phyloP scores from a whole-genome alignment of 768 basidiomycete species.

The Boletus barrowsii region DNA sequence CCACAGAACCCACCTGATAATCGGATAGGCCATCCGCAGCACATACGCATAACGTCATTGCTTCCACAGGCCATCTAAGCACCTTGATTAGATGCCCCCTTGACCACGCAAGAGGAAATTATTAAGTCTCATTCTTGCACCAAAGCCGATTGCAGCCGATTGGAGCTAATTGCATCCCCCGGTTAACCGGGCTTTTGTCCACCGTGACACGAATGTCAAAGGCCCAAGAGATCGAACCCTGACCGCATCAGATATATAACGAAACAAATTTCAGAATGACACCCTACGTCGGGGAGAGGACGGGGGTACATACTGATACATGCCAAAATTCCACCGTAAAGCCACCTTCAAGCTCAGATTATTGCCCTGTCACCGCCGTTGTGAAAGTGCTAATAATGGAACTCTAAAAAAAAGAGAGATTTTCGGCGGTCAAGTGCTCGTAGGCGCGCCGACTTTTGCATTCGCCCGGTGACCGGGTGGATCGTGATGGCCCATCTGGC shows the following conservation, averaged over 20 bases:
- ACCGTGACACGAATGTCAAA: background rate
- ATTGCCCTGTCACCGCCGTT: background rate
- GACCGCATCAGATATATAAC: background rate
- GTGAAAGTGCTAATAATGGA: conserved; percentile 1
- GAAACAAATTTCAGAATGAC: background rate
- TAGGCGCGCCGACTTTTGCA: background rate
- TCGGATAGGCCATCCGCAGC: conserved; percentile 1
- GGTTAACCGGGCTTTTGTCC: background rate
- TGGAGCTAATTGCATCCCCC: background rate
- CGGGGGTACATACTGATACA: background rate
- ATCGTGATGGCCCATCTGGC: background rate
- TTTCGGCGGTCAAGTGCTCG: background rate
- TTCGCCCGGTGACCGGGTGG: too few species aligned
- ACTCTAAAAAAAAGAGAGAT: conserved; percentile 8
- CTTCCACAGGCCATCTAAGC: background rate
- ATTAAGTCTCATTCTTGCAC: background rate
- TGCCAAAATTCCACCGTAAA: conserved; percentile 1
- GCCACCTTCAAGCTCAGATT: conserved; percentile 1
- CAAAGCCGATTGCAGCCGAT: background rate
- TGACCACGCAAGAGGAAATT: background rate
- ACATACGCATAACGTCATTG: background rate
- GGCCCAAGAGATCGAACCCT: background rate
- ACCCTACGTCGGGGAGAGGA: background rate
- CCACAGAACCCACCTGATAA: conserved; percentile 18
- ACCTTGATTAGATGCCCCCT: background rate